Evolutionary conservation across 2,329 filamentous ascomycete genomes (phyloP).

Genomic region (Colletotrichum brevisporum): DNA sequence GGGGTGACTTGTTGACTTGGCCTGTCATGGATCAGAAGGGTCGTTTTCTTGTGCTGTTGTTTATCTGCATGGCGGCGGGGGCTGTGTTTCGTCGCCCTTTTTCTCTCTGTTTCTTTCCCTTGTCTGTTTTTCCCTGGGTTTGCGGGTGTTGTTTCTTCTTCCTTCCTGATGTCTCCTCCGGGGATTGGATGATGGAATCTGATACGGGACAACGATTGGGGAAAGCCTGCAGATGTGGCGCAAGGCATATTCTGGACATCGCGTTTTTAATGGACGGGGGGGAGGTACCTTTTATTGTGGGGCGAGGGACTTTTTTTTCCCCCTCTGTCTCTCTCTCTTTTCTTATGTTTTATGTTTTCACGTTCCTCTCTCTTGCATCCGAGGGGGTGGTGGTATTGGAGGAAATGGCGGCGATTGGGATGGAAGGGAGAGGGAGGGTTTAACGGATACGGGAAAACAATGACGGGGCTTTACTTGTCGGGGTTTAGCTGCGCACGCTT

Average conservation of each 20-base stretch:
- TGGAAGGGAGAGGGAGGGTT: not conserved
- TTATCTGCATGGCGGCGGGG: slow-evolving; percentile 33
- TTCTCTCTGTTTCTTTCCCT: not conserved
- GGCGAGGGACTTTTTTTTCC: slow-evolving; percentile 13
- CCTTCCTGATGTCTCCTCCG: not conserved
- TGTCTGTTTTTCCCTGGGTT: not conserved
- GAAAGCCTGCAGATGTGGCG: slow-evolving; percentile 38
- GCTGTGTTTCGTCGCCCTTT: slow-evolving; percentile 16
- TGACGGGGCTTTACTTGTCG: slow-evolving; percentile 11
- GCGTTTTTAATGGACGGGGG: slow-evolving; percentile 11
- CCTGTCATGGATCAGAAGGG: not conserved
- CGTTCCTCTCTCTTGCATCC: not conserved
- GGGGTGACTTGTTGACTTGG: slow-evolving; percentile 7
- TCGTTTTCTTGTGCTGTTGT: slow-evolving; percentile 3
- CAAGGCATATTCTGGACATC: slow-evolving; percentile 35
- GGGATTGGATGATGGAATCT: slow-evolving; percentile 18
- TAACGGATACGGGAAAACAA: slow-evolving; percentile 8
- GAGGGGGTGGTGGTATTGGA: not conserved
- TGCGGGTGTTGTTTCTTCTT: not conserved
- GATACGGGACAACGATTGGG: slow-evolving; percentile 17
- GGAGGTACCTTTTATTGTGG: slow-evolving; percentile 3
- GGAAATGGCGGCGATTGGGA: not conserved
- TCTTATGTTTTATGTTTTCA: not conserved
- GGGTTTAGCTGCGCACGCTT: not conserved
- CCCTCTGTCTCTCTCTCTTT: not conserved